Base-by-base conservation (phyloP, 345 rosid species). In the Eucalyptus cloeziana region DNA sequence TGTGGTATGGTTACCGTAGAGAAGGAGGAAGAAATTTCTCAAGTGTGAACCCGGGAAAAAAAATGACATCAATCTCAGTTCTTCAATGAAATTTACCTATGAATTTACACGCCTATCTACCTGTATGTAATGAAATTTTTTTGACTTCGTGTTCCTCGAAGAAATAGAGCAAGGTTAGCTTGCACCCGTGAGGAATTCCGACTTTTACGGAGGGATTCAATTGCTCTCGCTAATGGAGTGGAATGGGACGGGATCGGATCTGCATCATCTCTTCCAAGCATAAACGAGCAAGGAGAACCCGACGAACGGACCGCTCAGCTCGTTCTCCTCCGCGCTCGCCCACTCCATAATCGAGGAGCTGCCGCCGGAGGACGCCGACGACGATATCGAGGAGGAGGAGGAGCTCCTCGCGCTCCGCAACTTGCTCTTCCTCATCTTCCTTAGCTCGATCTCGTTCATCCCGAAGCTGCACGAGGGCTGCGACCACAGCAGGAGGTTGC, bases 311-410 rank as follows among this genome's bases (percentile, higher is more conserved):
- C 93, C 92, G 87, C 91, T 89, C 30, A 93, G 67, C 47, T 96
- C 97, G 11, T 88, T 88, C 89, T 96, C 99, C 92, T 95, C 97
- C 43, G 90, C 69, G 89, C 96, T 98, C 8, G 98, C 98, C 99
- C 99, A 98, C 87, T 97, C 99, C 97, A 95, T 93, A 12, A 98
- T 97, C 24, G 99, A 96, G 4, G 97, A 96, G 86, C 98, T 92
- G 85, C 97, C 92, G 4, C 93, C 97, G 0, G 99, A 98, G 2
- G 99, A 96, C 86, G 95, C 97, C 0, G 99, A 97, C 9, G 99
- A 96, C 95, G 95, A 94, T 81, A 94, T 96, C 0, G 99, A 97
- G 11, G 99, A 96, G 95, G 95, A 94, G 6, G 97, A 96, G 27
- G 96, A 97, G 76, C 99, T 96, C 88, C 96, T 93, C 3, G 95